Conservation (phyloP, 1,139 yeast genomes). For the Taphrina flavorubra region DNA sequence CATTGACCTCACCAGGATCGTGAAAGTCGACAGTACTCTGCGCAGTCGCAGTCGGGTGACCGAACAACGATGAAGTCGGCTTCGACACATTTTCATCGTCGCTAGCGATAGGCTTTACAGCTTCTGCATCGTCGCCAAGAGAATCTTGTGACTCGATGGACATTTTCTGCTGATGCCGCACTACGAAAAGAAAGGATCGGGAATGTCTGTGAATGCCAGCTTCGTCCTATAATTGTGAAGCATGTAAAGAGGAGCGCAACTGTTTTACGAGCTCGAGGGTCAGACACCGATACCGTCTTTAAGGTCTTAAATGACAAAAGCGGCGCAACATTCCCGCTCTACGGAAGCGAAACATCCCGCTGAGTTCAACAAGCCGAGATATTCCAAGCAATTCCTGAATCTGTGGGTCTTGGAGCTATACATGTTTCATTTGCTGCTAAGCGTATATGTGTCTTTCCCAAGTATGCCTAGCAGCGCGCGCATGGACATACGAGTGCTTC, state of each 20-base stretch:
- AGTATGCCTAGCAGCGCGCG: not conserved
- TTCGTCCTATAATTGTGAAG: too few species aligned
- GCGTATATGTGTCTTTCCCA: not conserved
- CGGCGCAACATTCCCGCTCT: constrained; percentile 7
- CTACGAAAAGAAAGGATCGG: too few species aligned
- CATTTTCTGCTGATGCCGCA: not conserved
- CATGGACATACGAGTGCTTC: not conserved
- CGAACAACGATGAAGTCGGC: not conserved
- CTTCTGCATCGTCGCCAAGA: not conserved
- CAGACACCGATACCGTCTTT: not conserved
- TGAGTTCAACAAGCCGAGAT: too few species aligned
- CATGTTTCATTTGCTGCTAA: too few species aligned
- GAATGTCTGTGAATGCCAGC: too few species aligned
- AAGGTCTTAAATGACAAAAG: constrained; percentile 7
- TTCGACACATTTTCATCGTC: not conserved
- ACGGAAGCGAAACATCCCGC: too few species aligned
- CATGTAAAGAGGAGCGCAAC: too few species aligned
- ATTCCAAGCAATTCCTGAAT: too few species aligned
- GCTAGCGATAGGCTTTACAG: not conserved
- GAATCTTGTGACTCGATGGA: not conserved
- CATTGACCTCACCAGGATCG: not conserved
- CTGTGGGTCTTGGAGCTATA: too few species aligned
- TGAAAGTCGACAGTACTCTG: constrained; percentile 1
- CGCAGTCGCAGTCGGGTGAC: not conserved
- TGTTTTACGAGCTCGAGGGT: too few species aligned